Base-by-base conservation (phyloP, 2,329 filamentous ascomycete species). In the Cordyceps fumosorosea region DNA sequence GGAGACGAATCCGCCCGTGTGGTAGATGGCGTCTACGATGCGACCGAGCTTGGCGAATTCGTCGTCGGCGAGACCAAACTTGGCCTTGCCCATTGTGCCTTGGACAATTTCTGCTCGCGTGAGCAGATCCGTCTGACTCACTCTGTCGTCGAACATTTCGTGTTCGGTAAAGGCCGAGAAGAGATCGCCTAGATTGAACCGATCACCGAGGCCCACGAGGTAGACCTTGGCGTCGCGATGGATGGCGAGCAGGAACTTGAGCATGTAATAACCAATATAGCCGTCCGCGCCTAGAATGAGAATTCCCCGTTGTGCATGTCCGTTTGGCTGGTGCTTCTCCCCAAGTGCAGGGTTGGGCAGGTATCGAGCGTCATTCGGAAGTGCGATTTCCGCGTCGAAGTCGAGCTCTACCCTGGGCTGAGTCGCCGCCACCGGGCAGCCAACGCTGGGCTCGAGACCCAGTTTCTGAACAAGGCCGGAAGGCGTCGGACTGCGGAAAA, bases 1-100 rank as follows among this genome's bases (percentile, higher is more conserved):
- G 8, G 68, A 70, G 24, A 69, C 67, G 40, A 68, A 67, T 20
- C 68, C 67, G 32, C 69, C 69, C n/a, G 69, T 65, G 52, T 69
- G 67, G 62, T 69, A 69, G 59, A 69, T 69, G 12, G 66, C 57
- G 26, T 67, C 62, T 12, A 69, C 58, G 12, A 52, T 65, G 47
- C 65, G 63, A 18, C 68, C 68, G 3, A 71, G 68, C 37, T 65
- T 60, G 16, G 62, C 63, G 55, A 70, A 70, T 2, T 63, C 66
- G 4, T 64, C 60, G 34, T 65, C 64, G 58, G 63, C 62, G n/a
- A 71, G 66, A 20, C 69, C 69, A 48, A 71, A 67, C 54, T 56
- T 64, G 16, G 66, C 45, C 42, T 68, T 56, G 29, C 59, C 63
- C 14, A 71, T 63, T 1, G 62, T 61, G 37, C 68, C 69, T 5